phyloP scores from a whole-genome alignment of 164 flowering plant genomes.

The Piper longum region DNA sequence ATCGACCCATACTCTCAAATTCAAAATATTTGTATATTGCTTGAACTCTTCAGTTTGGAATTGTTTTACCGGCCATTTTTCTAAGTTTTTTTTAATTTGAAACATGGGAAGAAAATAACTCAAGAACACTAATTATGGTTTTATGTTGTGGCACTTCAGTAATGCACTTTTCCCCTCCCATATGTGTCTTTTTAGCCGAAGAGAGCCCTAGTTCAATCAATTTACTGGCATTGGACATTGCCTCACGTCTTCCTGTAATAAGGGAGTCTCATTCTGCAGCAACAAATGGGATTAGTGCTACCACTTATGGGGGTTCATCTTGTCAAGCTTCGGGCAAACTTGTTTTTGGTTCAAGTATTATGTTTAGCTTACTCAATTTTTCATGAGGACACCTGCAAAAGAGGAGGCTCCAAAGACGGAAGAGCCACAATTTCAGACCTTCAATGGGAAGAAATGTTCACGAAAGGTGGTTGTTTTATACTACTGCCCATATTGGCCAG shows the following conservation, averaged over 20 bases:
- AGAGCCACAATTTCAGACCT: conserved; percentile 76
- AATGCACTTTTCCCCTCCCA: not conserved
- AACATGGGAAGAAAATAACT: no score
- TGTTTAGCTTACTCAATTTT: conserved; percentile 10
- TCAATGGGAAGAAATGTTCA: conserved; percentile 73
- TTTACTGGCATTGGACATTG: conserved; percentile 73
- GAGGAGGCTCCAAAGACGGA: conserved; percentile 45
- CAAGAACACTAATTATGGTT: not conserved
- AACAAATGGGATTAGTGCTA: conserved; percentile 27
- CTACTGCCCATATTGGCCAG: no score
- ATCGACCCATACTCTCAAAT: not conserved
- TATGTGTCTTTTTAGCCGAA: conserved; percentile 7
- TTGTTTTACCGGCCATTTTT: no score
- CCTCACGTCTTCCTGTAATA: conserved; percentile 32
- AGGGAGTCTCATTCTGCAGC: conserved; percentile 34
- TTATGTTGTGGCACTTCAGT: not conserved
- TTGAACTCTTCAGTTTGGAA: not conserved
- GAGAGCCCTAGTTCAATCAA: conserved; percentile 67
- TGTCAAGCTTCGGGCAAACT: conserved; percentile 83
- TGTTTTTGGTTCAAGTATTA: conserved; percentile 69
- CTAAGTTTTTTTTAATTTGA: not conserved
- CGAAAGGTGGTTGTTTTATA: conserved; percentile 31
- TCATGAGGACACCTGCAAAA: conserved; percentile 10
- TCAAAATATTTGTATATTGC: not conserved
- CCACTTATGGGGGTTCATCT: conserved; percentile 27